phyloP scores from a whole-genome alignment of 495 filamentous ascomycete species.

The Tuber aestivum region DNA sequence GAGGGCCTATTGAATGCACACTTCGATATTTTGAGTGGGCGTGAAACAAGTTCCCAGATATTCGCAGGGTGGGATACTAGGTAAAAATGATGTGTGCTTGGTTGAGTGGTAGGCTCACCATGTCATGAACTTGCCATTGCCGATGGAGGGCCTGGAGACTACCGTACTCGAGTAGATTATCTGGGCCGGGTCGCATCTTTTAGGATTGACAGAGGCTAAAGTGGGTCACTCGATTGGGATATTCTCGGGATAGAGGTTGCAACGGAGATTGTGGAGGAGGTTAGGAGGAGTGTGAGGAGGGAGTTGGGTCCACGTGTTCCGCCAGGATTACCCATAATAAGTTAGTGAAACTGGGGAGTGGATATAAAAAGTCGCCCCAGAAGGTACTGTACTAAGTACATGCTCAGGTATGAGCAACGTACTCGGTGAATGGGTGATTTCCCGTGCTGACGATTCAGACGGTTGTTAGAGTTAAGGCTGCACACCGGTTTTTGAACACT shows the following conservation, averaged over 20 bases:
- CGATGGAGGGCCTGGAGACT: too few species aligned
- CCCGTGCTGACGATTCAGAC: constrained; percentile 47
- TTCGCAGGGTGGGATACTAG: too few species aligned
- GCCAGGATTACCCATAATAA: constrained; percentile 88
- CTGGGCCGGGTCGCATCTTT: constrained; percentile 58
- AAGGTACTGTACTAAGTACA: too few species aligned
- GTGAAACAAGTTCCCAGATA: too few species aligned
- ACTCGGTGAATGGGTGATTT: not conserved
- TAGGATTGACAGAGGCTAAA: constrained; percentile 58
- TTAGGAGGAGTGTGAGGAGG: constrained; percentile 61
- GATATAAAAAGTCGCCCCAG: constrained; percentile 83
- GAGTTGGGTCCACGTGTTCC: constrained; percentile 81
- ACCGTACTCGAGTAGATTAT: too few species aligned
- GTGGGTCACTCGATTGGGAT: constrained; percentile 59
- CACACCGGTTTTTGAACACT: constrained; percentile 68
- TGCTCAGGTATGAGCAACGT: not conserved
- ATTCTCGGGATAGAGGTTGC: constrained; percentile 81
- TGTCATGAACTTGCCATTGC: too few species aligned
- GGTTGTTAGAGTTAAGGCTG: constrained; percentile 74
- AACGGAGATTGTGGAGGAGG: constrained; percentile 73
- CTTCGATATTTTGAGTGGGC: too few species aligned
- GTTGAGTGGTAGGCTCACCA: too few species aligned
- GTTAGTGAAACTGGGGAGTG: too few species aligned
- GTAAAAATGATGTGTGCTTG: too few species aligned
- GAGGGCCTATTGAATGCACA: too few species aligned